A percentile compares a stretch with the other conserved stretches of the same genome.
These are phyloP conservation scores for Suhomyces maxii DNA, from an alignment of 1,139 yeast species.

Conservation along the genomic window DNA sequence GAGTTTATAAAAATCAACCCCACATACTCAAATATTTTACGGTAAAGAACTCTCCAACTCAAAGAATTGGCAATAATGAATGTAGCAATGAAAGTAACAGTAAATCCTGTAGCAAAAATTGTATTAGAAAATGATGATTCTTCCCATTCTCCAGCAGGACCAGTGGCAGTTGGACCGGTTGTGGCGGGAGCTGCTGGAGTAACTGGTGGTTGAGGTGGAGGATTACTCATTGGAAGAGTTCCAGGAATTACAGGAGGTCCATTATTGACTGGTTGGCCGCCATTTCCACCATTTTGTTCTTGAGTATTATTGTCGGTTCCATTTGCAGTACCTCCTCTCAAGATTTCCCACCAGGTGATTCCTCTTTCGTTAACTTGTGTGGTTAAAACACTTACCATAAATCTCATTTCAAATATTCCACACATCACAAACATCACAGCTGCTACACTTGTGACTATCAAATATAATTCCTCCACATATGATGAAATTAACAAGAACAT, in stretches of 20 bases:
- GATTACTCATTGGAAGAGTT: slow-evolving; percentile 4
- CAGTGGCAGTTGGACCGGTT: slow-evolving; percentile 1
- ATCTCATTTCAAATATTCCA: slow-evolving; percentile 75
- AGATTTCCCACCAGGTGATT: slow-evolving; percentile 63
- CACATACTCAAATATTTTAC: slow-evolving; percentile 59
- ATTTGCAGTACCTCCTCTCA: slow-evolving; percentile 44
- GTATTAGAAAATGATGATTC: slow-evolving; percentile 61
- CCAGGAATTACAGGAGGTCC: slow-evolving; percentile 3
- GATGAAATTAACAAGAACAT: slow-evolving; percentile 61
- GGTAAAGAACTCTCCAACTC: slow-evolving; percentile 61
- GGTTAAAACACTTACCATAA: slow-evolving; percentile 65
- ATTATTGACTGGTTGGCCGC: neutral
- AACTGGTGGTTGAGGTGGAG: slow-evolving; percentile 4
- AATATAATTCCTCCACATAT: slow-evolving; percentile 54
- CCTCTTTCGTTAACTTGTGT: slow-evolving; percentile 76
- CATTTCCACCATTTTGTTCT: neutral
- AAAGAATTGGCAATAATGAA: slow-evolving; percentile 58
- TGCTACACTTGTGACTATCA: slow-evolving; percentile 69
- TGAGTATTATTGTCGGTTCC: slow-evolving; percentile 6
- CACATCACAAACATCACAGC: slow-evolving; percentile 70
- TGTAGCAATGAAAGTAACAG: slow-evolving; percentile 56
- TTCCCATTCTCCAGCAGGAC: slow-evolving; percentile 17
- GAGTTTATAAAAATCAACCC: slow-evolving; percentile 59
- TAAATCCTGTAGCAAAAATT: slow-evolving; percentile 62
- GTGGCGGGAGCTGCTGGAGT: slow-evolving; percentile 9